A percentile compares a stretch with the other conserved stretches of the same genome.
Conservation (phyloP, 129 eudicot species). For the Saposhnikovia divaricata region DNA sequence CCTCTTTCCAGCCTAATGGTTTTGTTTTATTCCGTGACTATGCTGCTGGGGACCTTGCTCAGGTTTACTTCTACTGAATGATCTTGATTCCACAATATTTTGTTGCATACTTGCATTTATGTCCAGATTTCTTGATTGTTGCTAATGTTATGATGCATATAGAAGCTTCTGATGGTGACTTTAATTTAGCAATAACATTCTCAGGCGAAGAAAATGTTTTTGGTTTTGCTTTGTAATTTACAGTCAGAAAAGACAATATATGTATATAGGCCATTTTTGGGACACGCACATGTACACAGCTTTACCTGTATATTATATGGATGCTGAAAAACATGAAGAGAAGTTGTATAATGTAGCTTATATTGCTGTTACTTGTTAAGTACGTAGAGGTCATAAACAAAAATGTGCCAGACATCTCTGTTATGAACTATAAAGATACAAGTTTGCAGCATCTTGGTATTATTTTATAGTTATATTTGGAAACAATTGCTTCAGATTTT, state of each 20-base stretch:
- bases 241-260: neutral
- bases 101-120: neutral
- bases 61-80: slow-evolving; percentile 38
- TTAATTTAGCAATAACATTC: neutral
- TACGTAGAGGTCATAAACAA: neutral
- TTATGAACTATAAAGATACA: neutral
- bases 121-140: neutral
- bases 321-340: neutral
- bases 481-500: neutral
- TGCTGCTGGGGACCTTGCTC: slow-evolving; percentile 99
- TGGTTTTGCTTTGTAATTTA: neutral
- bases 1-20: slow-evolving; percentile 69
- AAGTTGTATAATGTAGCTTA: neutral
- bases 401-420: neutral
- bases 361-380: neutral
- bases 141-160: neutral
- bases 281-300: neutral
- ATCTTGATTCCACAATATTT: neutral
- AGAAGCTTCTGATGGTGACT: neutral
- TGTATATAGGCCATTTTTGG: neutral
- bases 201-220: neutral
- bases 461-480: neutral
- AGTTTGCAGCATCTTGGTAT: neutral
- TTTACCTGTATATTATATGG: too few species aligned
- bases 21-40: slow-evolving; percentile 80